Evolutionary conservation across 169 alveolate species (phyloP), one percentile per base, ranked within the genome.

Genomic region (Plasmodium gaboni): DNA sequence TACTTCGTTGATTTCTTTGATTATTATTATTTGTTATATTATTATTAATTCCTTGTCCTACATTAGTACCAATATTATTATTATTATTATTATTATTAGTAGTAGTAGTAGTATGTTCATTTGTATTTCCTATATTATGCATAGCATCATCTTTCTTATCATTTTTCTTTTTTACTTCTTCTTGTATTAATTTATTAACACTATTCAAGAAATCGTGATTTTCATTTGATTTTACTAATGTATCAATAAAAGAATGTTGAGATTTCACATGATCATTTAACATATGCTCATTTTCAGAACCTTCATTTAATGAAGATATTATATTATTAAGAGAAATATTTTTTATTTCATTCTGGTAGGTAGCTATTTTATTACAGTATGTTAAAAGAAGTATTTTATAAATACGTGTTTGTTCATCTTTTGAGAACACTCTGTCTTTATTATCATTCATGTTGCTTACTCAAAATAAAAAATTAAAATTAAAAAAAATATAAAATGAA

Each of bases 151-250:
- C 46, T 80, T 61, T 72, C 42, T 71, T 71, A 32, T 67, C 69
- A 67, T 15, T 61, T 17, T n/a, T 13, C 26, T 67, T 32, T 26
- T 46, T 48, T 51, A 67, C 76, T 5, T 67, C 19, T 17, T 53
- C 32, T 24, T 80, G 59, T n/a, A 76, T 63, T 38, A 38, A 38
- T 5, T 38, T 38, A 38, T 38, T 38, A 55, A 55, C 10, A 59
- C 53, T 80, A 67, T 80, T 80, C 38, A 80, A 57, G 44, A 80
- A 80, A 17, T 55, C 90, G 19, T 80, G 60, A 15, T 55, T 65
- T 26, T 80, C 90, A 80, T 80, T 80, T 32, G 90, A 67, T 53
- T 80, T 80, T 55, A 80, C 57, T 80, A 80, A 68, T n/a, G 90
- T 68, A 46, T 80, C 90, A 26, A 80, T 67, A 46, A 68, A 80